These are phyloP conservation scores for Priceomyces haplophilus DNA, from an alignment of 805 yeast species.

Conservation along the genomic window DNA sequence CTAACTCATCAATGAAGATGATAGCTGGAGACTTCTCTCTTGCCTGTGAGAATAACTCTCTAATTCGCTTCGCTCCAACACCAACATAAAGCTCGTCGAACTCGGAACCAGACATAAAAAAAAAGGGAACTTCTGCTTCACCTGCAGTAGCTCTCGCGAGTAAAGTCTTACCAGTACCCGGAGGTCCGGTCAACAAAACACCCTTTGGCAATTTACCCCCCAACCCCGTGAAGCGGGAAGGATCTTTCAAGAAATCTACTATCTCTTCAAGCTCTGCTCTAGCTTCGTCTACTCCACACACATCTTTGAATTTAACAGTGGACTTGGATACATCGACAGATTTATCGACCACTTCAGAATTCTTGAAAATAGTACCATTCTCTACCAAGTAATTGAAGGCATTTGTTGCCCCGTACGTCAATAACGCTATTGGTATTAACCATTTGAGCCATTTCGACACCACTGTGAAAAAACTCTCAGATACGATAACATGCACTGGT, in stretches of 20 bases:
- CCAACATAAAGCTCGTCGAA: slow-evolving; percentile 98
- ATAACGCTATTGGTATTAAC: slow-evolving; percentile 75
- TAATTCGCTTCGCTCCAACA: slow-evolving; percentile 96
- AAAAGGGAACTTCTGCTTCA: slow-evolving; percentile 98
- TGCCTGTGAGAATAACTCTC: slow-evolving; percentile 92
- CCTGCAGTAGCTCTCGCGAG: slow-evolving; percentile 98
- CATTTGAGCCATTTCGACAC: slow-evolving; percentile 86
- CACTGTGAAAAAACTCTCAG: slow-evolving; percentile 77
- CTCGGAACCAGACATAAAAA: slow-evolving; percentile 97
- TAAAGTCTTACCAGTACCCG: slow-evolving; percentile 97
- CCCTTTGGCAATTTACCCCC: slow-evolving; percentile 99
- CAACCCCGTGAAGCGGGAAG: slow-evolving; percentile 90
- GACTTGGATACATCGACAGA: slow-evolving; percentile 81
- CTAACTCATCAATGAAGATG: slow-evolving; percentile 94
- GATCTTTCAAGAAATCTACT: slow-evolving; percentile 96
- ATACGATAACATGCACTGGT: slow-evolving; percentile 91
- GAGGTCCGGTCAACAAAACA: slow-evolving; percentile 94
- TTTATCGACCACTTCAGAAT: slow-evolving; percentile 69
- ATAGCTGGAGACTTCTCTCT: slow-evolving; percentile 95
- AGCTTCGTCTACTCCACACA: slow-evolving; percentile 98
- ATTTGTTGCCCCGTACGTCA: slow-evolving; percentile 77
- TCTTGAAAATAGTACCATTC: slow-evolving; percentile 75
- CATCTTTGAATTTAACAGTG: slow-evolving; percentile 86
- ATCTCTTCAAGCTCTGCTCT: slow-evolving; percentile 95
- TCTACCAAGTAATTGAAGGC: slow-evolving; percentile 79